Percentiles rank a stretch among this genome's conserved stretches.
These are phyloP conservation scores for Isatis tinctoria DNA, from an alignment of 345 rosid species.

Conservation along the genomic window DNA sequence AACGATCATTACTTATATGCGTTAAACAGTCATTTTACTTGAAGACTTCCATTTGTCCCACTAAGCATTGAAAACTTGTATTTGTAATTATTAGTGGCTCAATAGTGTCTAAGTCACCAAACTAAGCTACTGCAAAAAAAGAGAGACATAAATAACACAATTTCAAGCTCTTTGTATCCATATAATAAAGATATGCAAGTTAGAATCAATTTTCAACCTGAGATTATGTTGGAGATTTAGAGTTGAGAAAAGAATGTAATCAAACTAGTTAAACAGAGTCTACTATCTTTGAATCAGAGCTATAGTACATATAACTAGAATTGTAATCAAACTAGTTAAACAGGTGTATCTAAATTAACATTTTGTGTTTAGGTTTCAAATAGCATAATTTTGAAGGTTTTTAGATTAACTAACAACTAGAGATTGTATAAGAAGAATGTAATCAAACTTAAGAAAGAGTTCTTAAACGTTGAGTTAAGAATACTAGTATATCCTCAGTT, in stretches of 20 bases:
- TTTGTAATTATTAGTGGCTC: neutral
- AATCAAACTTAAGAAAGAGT: too few species aligned
- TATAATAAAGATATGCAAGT: neutral
- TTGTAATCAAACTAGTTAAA: too few species aligned
- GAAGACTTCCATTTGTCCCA: slow-evolving; percentile 6
- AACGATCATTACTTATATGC: slow-evolving; percentile 1
- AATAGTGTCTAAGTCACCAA: neutral
- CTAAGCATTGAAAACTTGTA: neutral
- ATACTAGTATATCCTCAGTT: neutral
- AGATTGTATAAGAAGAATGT: too few species aligned
- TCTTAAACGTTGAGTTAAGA: neutral
- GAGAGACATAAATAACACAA: neutral
- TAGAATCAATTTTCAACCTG: neutral
- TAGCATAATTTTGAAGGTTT: neutral
- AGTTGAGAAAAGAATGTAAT: neutral
- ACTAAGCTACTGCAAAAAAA: neutral
- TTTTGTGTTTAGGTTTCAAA: neutral
- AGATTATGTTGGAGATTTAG: neutral
- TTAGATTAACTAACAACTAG: too few species aligned
- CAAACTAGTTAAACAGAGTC: neutral
- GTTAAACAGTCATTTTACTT: neutral
- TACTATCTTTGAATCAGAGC: neutral
- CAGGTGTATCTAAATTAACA: neutral
- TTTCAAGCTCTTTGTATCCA: neutral
- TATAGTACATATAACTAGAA: neutral